Evolutionary conservation across 805 yeast genomes (phyloP).

Genomic region (Candida schatavii): DNA sequence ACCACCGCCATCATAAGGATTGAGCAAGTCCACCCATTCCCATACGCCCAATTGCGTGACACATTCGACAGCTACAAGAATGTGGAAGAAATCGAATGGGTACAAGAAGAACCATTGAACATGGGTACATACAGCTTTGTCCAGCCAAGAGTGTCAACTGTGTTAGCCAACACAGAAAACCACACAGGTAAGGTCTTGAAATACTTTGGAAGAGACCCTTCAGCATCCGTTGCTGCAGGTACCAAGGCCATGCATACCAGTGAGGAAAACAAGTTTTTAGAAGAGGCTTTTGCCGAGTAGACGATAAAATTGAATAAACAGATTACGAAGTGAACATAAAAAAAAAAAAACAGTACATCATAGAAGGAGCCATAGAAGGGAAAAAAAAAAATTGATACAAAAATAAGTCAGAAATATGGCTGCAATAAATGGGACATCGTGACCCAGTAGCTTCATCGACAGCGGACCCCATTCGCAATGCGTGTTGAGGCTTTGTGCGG

Average conservation of each 20-base stretch:
- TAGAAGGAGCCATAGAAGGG: too few species aligned
- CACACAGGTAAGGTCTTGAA: constrained; percentile 61
- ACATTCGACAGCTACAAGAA: constrained; percentile 76
- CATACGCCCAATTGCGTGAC: constrained; percentile 90
- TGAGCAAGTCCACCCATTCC: constrained; percentile 99
- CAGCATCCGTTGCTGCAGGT: constrained; percentile 98
- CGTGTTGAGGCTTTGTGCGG: too few species aligned
- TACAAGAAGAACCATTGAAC: constrained; percentile 98
- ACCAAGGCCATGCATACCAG: constrained; percentile 80
- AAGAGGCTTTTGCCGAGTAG: constrained; percentile 56
- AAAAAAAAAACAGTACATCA: too few species aligned
- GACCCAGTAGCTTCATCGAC: too few species aligned
- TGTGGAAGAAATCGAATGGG: constrained; percentile 86
- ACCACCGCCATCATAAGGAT: constrained; percentile 84
- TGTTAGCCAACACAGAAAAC: constrained; percentile 69
- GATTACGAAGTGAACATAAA: too few species aligned
- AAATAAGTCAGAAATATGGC: too few species aligned
- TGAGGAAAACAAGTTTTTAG: constrained; percentile 85
- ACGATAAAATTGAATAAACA: too few species aligned
- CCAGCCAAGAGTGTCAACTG: constrained; percentile 78
- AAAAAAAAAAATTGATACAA: too few species aligned
- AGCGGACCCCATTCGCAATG: too few species aligned
- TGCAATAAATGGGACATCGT: too few species aligned
- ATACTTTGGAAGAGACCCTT: constrained; percentile 97
- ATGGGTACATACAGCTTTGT: constrained; percentile 87